A percentile compares a stretch with the other conserved stretches of the same genome.
These are phyloP conservation scores for Clonostachys rhizophaga DNA, from an alignment of 2,329 filamentous ascomycete genomes.

Conservation along the genomic window DNA sequence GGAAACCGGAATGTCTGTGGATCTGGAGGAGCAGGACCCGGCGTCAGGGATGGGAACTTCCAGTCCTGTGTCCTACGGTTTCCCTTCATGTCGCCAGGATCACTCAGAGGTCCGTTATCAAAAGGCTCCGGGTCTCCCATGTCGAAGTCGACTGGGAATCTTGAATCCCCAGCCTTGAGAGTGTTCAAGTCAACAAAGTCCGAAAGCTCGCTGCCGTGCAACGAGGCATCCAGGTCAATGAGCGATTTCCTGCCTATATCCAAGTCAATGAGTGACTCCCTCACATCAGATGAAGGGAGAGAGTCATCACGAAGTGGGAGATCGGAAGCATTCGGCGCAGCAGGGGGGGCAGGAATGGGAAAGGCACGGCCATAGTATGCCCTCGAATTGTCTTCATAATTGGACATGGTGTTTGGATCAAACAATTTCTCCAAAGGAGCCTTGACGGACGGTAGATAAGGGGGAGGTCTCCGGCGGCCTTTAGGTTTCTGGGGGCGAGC, in stretches of 20 bases:
- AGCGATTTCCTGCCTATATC: conserved; percentile 17
- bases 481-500: conserved; percentile 42
- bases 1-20: conserved; percentile 39
- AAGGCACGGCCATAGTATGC: conserved; percentile 50
- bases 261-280: conserved; percentile 58
- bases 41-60: conserved; percentile 51
- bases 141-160: conserved; percentile 43
- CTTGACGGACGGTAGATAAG: conserved; percentile 51
- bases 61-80: conserved; percentile 50
- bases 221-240: conserved; percentile 60
- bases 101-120: conserved; percentile 13
- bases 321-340: conserved; percentile 38
- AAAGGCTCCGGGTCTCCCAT: conserved; percentile 25
- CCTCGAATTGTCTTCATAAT: conserved; percentile 59
- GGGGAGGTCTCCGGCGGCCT: conserved; percentile 51
- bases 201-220: conserved; percentile 50
- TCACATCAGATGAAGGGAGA: conserved; percentile 39
- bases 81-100: conserved; percentile 49
- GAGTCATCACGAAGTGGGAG: conserved; percentile 56
- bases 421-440: conserved; percentile 61
- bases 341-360: conserved; percentile 18
- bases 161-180: conserved; percentile 43
- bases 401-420: conserved; percentile 60
- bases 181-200: conserved; percentile 59
- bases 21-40: conserved; percentile 48